Conservation (phyloP, 805 yeast species). For the Zygoascus biomembranicola region DNA sequence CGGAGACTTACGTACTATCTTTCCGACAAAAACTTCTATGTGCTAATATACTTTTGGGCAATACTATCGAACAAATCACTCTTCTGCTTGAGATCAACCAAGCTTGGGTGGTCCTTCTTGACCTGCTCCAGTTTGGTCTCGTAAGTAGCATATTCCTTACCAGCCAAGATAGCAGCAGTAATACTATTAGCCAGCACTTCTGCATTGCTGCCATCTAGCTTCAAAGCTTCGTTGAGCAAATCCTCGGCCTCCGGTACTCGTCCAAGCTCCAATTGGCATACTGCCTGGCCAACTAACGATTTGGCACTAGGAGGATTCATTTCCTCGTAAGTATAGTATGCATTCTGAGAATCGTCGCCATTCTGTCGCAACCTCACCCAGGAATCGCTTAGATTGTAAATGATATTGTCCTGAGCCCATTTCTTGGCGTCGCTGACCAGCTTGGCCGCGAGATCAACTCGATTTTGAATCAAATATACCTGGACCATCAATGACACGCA, state of each 20-base stretch:
- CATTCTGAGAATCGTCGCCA: constrained; percentile 32
- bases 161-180: constrained; percentile 50
- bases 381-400: constrained; percentile 71
- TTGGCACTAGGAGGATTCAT: constrained; percentile 41
- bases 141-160: constrained; percentile 35
- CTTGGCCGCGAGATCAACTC: constrained; percentile 38
- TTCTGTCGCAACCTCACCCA: constrained; percentile 46
- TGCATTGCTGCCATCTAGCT: constrained; percentile 31
- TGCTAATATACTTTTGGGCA: constrained; percentile 28
- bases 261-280: constrained; percentile 67
- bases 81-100: constrained; percentile 54
- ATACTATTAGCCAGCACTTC: constrained; percentile 53
- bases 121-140: constrained; percentile 38
- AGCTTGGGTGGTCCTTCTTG: constrained; percentile 49
- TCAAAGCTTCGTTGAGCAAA: constrained; percentile 34
- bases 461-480: constrained; percentile 33
- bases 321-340: constrained; percentile 56
- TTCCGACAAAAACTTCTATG: not conserved
- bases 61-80: constrained; percentile 58
- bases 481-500: constrained; percentile 31
- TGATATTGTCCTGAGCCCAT: constrained; percentile 62
- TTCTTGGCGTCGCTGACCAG: constrained; percentile 37
- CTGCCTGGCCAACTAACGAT: constrained; percentile 55
- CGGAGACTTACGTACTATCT: not conserved
- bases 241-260: constrained; percentile 79